Base-by-base conservation (phyloP, 495 filamentous ascomycete species). In the Annulohypoxylon moriforme region DNA sequence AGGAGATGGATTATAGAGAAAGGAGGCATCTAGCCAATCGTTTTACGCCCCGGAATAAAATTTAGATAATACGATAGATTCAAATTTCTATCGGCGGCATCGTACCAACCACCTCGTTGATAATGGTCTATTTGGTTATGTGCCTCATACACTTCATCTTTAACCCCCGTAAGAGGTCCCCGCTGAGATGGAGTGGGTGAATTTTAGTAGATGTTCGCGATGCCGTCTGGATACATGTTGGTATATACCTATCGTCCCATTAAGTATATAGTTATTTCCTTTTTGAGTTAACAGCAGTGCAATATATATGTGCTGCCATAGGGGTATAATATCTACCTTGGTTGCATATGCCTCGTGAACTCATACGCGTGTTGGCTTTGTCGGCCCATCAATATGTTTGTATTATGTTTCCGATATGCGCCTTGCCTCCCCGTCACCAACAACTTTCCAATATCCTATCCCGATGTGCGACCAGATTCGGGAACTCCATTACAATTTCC, bases 401-500 rank as follows among this genome's bases (percentile, higher is more conserved):
- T 29, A 13, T 22, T 31, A n/a, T 4, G 22, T 22, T 44, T 29
- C 25, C 25, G 13, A 14, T 25, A 8, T 27, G 13, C 24, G 11
- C 40, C 57, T 22, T 31, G 8, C 10, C n/a, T n/a, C 22, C 7
- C 42, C 24, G 0, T 8, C 71, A 73, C 77, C 77, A 81, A 66
- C 72, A 81, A 42, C 29, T 71, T 27, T 75, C 55, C 18, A 76
- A 75, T 64, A 84, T 76, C 49, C 78, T 67, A 27, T 70, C 44
- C 18, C 71, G 77, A 58, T 84, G 81, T 11, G 56, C 36, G 20
- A 77, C 69, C 29, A 84, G 68, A 67, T 78, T 77, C 1, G 71
- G 66, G 31, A 75, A 78, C 31, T 83, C 81, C 10, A 47, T 55
- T 55, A 74, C 42, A 53, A 69, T 68, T 0, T 72, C 67, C 8